phyloP scores from a whole-genome alignment of 441 rosid species.

The Arabidopsis hybrid region DNA sequence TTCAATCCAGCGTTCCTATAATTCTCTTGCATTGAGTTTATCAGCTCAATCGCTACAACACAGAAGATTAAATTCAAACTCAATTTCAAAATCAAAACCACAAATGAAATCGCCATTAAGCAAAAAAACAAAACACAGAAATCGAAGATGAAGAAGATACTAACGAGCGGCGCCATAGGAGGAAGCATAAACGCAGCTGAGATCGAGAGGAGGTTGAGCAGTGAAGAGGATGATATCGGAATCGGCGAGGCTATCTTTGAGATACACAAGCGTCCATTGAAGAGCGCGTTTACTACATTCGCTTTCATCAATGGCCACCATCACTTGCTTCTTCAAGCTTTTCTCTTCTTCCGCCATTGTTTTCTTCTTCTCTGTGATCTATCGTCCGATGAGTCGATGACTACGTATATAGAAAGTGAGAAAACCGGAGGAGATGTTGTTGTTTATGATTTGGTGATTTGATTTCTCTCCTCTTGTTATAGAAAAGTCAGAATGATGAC shows the following conservation, averaged over 20 bases:
- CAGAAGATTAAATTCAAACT: background rate
- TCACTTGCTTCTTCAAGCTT: constrained; percentile 58
- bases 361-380: background rate
- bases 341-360: constrained; percentile 43
- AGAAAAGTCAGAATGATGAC: background rate
- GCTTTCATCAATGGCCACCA: constrained; percentile 77
- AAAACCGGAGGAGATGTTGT: background rate
- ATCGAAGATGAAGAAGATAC: constrained; percentile 22
- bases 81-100: background rate
- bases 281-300: constrained; percentile 69
- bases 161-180: constrained; percentile 60
- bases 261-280: constrained; percentile 57
- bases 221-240: constrained; percentile 63
- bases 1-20: constrained; percentile 51
- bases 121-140: too few species aligned
- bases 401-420: too few species aligned
- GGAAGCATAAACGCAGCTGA: constrained; percentile 55
- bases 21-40: constrained; percentile 57
- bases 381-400: background rate
- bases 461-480: too few species aligned
- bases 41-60: constrained; percentile 63
- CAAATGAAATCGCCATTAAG: background rate
- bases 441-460: background rate
- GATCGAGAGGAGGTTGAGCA: constrained; percentile 51
- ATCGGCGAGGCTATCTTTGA: constrained; percentile 50